Conservation (phyloP, 352 stramenopile genomes). For the Globisporangium paroecandrum region DNA sequence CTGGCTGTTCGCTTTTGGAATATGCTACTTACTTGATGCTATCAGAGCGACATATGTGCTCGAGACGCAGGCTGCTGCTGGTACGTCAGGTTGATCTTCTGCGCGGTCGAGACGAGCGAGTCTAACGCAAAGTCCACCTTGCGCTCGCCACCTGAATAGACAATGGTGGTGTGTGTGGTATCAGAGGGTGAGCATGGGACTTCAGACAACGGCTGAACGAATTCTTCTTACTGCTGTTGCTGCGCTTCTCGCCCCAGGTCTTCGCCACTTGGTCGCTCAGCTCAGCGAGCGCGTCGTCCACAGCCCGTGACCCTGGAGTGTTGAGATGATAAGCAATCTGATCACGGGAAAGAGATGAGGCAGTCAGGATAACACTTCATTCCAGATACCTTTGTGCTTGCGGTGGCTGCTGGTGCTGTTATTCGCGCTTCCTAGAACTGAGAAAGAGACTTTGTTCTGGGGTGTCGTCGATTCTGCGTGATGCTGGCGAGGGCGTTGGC, state of each 20-base stretch:
- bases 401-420: slow-evolving; percentile 16
- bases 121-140: slow-evolving; percentile 51
- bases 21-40: not conserved
- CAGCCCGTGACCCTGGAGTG: slow-evolving; percentile 26
- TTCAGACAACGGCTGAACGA: not conserved
- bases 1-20: not conserved
- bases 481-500: slow-evolving; percentile 39
- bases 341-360: not conserved
- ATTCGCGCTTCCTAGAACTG: slow-evolving; percentile 13
- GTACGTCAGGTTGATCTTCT: slow-evolving; percentile 59
- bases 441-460: slow-evolving; percentile 22
- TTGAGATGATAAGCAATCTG: not conserved
- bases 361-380: not conserved
- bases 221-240: slow-evolving; percentile 10
- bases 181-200: not conserved
- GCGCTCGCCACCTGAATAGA: slow-evolving; percentile 23
- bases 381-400: slow-evolving; percentile 26
- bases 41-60: not conserved
- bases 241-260: slow-evolving; percentile 28
- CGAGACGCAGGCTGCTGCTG: slow-evolving; percentile 10
- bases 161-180: not conserved
- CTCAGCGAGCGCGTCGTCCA: slow-evolving; percentile 60
- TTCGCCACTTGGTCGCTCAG: slow-evolving; percentile 54
- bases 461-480: not conserved
- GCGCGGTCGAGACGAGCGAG: slow-evolving; percentile 56